Base-by-base conservation (phyloP, 139 green algal species). In the Bryopsis sp. region DNA sequence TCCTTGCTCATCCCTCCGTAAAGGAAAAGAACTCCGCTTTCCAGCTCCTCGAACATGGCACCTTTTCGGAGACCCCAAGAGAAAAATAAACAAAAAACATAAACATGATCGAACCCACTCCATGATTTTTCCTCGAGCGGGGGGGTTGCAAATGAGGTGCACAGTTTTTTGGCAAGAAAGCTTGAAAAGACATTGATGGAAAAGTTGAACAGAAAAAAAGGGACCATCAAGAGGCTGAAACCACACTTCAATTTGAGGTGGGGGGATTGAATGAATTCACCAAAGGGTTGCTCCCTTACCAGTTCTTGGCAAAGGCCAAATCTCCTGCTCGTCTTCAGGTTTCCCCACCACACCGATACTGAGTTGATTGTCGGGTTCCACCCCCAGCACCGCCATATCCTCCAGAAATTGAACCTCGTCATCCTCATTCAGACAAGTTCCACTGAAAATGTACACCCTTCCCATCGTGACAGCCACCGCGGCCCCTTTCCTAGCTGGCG, bases 361-460 rank as follows among this genome's bases (percentile, higher is more conserved):
- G n/a, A n/a, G n/a, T n/a, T n/a, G n/a, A n/a, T 72, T 75, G 60
- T 78, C 67, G 26, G 63, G 75, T 33, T 70, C 76, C 29, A 85
- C 31, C n/a, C 87, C 76, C 31, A 90, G 48, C n/a, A 93, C 64
- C 29, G 86, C 75, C 31, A 87, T 35, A 38, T 90, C 80, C n/a
- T 77, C 68, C 2, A 78, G 28, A 2, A 78, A 39, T 4, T 78
- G 31, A 4, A 69, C 74, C 58, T 87, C 66, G 35, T 70, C 81
- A 36, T 83, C 70, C 29, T 75, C 80, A 58, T 81, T 71, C 5
- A 70, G 1, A 2, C 70, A 39, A 19, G 70, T 70, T 46, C 85
- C 85, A 19, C 83, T 79, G 71, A 89, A 86, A 69, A 92, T 68
- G 47, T 86, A 78, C 15, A 90, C 80, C 26, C 50, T 46, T 59